Evolutionary conservation across 345 rosid species (phyloP).

Genomic region (Populus simonii): DNA sequence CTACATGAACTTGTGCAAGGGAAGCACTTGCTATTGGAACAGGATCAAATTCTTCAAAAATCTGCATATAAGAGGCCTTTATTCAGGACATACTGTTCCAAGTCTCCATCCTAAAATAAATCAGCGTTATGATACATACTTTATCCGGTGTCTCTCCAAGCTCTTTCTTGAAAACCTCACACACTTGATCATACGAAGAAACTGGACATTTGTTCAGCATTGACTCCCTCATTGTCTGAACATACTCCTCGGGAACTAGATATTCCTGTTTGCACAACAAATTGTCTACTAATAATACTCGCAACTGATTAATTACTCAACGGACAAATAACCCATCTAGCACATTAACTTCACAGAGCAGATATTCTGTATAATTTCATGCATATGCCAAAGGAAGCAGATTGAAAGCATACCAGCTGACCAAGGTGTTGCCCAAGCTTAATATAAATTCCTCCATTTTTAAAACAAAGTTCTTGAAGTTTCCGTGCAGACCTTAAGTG

Average conservation of each 20-base stretch:
- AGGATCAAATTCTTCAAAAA: conserved; percentile 78
- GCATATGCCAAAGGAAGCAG: conserved; percentile 13
- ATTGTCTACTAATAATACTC: not conserved
- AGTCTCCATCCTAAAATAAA: conserved; percentile 12
- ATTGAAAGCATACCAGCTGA: conserved; percentile 58
- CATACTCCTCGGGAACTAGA: conserved; percentile 83
- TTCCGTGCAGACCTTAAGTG: conserved; percentile 84
- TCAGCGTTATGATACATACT: conserved; percentile 38
- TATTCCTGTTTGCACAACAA: conserved; percentile 51
- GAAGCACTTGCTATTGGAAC: conserved; percentile 97
- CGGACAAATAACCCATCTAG: not conserved
- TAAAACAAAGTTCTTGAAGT: conserved; percentile 89
- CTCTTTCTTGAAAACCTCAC: conserved; percentile 84
- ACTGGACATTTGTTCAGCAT: conserved; percentile 94
- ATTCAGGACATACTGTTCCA: not conserved
- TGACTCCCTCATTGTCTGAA: conserved; percentile 70
- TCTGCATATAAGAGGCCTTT: conserved; percentile 34
- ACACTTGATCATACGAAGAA: conserved; percentile 91
- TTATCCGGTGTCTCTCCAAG: conserved; percentile 80
- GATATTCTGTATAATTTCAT: not conserved
- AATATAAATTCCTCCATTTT: conserved; percentile 88
- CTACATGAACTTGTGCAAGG: conserved; percentile 99
- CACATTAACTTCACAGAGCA: not conserved
- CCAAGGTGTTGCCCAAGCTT: conserved; percentile 97
- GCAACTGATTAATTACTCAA: not conserved